Evolutionary conservation across 2,329 filamentous ascomycete species (phyloP), one percentile per base, ranked within the genome.

Genomic region (Colletotrichum orbiculare): DNA sequence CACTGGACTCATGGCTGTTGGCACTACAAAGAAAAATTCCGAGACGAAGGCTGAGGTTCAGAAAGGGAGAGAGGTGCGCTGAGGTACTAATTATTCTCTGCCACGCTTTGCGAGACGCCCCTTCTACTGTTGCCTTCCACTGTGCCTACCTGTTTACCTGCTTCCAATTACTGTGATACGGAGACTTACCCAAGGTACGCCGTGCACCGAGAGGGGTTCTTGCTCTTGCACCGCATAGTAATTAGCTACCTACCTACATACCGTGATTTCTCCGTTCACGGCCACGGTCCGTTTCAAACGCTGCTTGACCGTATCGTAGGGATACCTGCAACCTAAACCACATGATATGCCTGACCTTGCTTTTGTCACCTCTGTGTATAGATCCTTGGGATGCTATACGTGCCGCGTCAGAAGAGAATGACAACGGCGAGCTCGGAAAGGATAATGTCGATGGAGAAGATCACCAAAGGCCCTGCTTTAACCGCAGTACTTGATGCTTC

Each of bases 101-200:
- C 57, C 60, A 46, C 47, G 60, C 49, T 39, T 25, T 38, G 25
- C 33, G 38, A 56, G 35, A 54, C 49, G 61, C 49, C 54, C 54
- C 42, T 64, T 56, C 54, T 41, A 15, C 35, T 25, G 25, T 25
- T 25, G 48, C 39, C n/a, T 62, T 38, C 46, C 49, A 58, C 45
- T 46, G 42, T 45, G 49, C 46, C 42, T 38, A 41, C 42, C 34
- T 39, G 35, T 41, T 46, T 58, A 37, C 12, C 45, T 13, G n/a
- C 46, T 12, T 38, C 8, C 17, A 6, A 8, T 25, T 5, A n/a
- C 3, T 11, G 5, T 25, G 25, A n/a, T 46, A 46, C 11, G 17
- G 6, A 10, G 13, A 46, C n/a, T 4, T 46, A n/a, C 10, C 15
- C 25, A 46, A 11, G 17, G 8, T 46, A 46, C 43, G 43, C 11